Evolutionary conservation across 2,329 filamentous ascomycete species (phyloP), one percentile per base, ranked within the genome.

Genomic region (Fusarium tricinctum): DNA sequence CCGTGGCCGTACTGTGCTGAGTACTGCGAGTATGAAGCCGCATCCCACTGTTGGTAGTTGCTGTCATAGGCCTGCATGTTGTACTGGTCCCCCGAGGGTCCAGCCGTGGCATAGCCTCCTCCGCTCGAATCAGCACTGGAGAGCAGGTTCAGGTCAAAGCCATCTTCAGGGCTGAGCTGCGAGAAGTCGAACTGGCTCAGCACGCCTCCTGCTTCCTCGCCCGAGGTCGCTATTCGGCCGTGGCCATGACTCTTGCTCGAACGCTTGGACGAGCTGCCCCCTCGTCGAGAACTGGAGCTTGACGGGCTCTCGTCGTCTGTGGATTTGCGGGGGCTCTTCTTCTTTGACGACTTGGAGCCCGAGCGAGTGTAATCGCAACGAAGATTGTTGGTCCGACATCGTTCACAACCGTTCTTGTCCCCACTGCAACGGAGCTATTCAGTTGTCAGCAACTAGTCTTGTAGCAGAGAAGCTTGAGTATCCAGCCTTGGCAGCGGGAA

Each of bases 401-500:
- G 71, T 35, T 80, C 75, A 55, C 79, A 81, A 30, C 79, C 79
- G 30, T 75, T 72, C 65, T 77, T 80, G 44, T 79, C 78, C 35
- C 79, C 79, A 55, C 76, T 80, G 59, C 79, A 81, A 53, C 76
- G 77, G 48, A 80, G 72, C 79, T 81, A 51, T 33, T 52, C 8
- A 51, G n/a, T 33, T 22, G 48, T 70, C 54, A 70, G 68, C 57
- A 44, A 52, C 14, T 43, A 52, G 39, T 43, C 26, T 54, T 38
- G 35, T 19, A 49, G 17, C 42, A 17, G 32, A 33, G 26, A 38
- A 17, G 44, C 51, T 12, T 43, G 46, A 61, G 15, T 57, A 35
- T 35, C 55, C 28, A 46, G 45, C 58, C 56, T 53, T 45, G 59
- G 53, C 32, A 26, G 32, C 19, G 1, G 33, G 20, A 45, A 42